Conservation (phyloP, 768 basidiomycete species). For the Lanmaoa pseudosensibilis region DNA sequence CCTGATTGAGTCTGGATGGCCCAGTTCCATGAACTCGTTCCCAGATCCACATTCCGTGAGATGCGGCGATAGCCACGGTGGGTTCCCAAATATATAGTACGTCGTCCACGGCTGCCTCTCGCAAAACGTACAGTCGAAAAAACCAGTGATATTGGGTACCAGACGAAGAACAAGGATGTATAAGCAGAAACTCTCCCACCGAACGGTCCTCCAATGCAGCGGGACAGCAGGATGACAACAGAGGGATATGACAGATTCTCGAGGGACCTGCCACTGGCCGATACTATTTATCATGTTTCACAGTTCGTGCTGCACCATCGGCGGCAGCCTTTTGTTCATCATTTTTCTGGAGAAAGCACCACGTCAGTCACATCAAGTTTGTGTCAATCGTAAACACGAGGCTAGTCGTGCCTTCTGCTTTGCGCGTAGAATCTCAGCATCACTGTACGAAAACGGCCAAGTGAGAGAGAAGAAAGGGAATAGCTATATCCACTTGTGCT, state of each 20-base stretch:
- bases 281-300: constrained; percentile 39
- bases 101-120: not conserved
- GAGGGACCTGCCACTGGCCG: constrained; percentile 19
- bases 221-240: not conserved
- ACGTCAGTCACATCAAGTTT: constrained; percentile 4
- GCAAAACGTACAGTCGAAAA: not conserved
- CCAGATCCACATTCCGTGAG: constrained; percentile 24
- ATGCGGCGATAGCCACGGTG: constrained; percentile 24
- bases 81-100: constrained; percentile 15
- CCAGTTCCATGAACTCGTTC: not conserved
- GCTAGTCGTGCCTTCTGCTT: constrained; percentile 68
- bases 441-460: constrained; percentile 45
- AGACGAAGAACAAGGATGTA: constrained; percentile 12
- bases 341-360: constrained; percentile 44
- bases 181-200: constrained; percentile 14
- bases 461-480: constrained; percentile 22
- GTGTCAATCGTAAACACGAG: constrained; percentile 6
- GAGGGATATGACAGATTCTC: constrained; percentile 14
- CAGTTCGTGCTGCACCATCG: constrained; percentile 17
- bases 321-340: constrained; percentile 48
- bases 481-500: constrained; percentile 34
- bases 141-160: constrained; percentile 16
- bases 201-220: constrained; percentile 12
- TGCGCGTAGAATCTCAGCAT: constrained; percentile 70
- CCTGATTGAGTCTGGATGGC: constrained; percentile 17